These are phyloP conservation scores for Fraxinus floribunda DNA, from an alignment of 305 asterid species.

Conservation along the genomic window DNA sequence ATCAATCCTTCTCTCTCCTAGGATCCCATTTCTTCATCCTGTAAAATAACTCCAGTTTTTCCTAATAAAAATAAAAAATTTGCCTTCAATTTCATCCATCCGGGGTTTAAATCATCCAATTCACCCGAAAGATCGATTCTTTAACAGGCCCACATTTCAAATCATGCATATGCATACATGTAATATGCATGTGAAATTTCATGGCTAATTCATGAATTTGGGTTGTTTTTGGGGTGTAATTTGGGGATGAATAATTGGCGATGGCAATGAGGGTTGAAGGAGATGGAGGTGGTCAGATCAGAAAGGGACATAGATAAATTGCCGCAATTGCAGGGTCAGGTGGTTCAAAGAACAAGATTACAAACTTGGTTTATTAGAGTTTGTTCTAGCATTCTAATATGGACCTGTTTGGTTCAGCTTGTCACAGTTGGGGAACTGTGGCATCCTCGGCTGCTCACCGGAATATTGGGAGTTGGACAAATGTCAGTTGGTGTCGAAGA, in stretches of 20 bases:
- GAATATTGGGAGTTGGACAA: slow-evolving; percentile 40
- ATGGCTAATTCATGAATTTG: neutral
- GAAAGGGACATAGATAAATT: slow-evolving; percentile 46
- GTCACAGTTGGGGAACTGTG: slow-evolving; percentile 80
- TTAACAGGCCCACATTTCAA: slow-evolving; percentile 24
- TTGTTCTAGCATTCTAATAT: slow-evolving; percentile 80
- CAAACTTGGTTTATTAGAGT: slow-evolving; percentile 87
- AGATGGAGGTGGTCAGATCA: slow-evolving; percentile 51
- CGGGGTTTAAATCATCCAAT: slow-evolving; percentile 24
- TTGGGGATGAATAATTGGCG: slow-evolving; percentile 34
- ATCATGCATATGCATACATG: slow-evolving; percentile 7
- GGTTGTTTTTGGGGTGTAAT: slow-evolving; percentile 18
- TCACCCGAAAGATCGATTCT: slow-evolving; percentile 31
- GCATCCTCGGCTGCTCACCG: slow-evolving; percentile 66
- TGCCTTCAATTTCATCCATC: neutral
- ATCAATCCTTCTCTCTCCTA: neutral
- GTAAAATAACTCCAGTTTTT: neutral
- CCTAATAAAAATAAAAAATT: neutral
- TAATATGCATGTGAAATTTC: neutral
- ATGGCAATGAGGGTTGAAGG: slow-evolving; percentile 39
- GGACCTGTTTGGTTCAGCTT: slow-evolving; percentile 92
- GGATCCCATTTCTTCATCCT: slow-evolving; percentile 31
- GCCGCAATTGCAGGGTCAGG: slow-evolving; percentile 53
- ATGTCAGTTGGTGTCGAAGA: slow-evolving; percentile 44
- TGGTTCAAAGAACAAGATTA: slow-evolving; percentile 62